Evolutionary conservation across 345 rosid genomes (phyloP).

Genomic region (Hirschfeldia incana): DNA sequence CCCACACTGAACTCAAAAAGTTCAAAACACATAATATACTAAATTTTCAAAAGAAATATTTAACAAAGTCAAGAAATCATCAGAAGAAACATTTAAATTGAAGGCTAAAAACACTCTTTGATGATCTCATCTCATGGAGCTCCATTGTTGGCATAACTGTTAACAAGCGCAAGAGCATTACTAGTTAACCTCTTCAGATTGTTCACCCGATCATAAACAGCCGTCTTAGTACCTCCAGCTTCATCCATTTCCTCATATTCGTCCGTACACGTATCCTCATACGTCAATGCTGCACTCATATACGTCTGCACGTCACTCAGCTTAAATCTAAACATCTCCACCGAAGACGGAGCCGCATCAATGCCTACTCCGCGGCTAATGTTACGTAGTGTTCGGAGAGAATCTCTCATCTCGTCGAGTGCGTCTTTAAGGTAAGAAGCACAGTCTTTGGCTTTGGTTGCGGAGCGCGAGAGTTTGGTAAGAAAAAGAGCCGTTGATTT

Average conservation of each 20-base stretch:
- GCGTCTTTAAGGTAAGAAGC: conserved; percentile 76
- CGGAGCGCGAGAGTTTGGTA: conserved; percentile 58
- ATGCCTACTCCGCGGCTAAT: conserved; percentile 30
- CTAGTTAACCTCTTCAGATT: conserved; percentile 68
- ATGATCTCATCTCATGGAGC: conserved; percentile 24
- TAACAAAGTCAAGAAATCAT: not conserved
- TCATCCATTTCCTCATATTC: conserved; percentile 55
- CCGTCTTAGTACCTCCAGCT: conserved; percentile 47
- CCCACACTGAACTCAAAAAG: not conserved
- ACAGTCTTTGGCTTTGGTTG: conserved; percentile 76
- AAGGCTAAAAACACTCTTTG: not conserved
- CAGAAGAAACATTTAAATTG: not conserved
- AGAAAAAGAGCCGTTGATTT: conserved; percentile 53
- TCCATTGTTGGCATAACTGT: conserved; percentile 32
- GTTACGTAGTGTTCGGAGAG: conserved; percentile 69
- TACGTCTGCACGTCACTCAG: conserved; percentile 88
- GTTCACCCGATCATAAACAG: conserved; percentile 46
- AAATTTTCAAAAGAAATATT: not conserved
- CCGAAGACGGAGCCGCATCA: conserved; percentile 23
- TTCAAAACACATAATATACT: not conserved
- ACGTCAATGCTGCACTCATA: conserved; percentile 90
- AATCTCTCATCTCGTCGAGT: conserved; percentile 79
- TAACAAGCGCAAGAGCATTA: conserved; percentile 76
- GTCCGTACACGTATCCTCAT: conserved; percentile 88
- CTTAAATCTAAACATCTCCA: conserved; percentile 57